These are phyloP conservation scores for Vitis hybrid DNA, from an alignment of 177 flowering plant genomes.

Conservation along the genomic window DNA sequence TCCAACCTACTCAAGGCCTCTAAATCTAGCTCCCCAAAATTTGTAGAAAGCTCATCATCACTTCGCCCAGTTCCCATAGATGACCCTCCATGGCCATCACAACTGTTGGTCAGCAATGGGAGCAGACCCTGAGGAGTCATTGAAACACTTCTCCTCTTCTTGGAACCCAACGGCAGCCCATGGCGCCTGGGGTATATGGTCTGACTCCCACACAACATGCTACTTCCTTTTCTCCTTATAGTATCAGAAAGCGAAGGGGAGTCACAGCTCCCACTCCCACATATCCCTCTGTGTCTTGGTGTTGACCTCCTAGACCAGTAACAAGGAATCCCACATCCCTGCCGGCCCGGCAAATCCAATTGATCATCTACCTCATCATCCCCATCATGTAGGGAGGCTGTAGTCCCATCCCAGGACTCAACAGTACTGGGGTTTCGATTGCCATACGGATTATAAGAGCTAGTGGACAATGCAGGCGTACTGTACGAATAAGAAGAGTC, in stretches of 20 bases:
- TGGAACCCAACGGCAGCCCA: slow-evolving; percentile 30
- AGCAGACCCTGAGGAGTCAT: slow-evolving; percentile 54
- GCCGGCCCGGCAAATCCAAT: slow-evolving; percentile 67
- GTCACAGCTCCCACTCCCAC: slow-evolving; percentile 68
- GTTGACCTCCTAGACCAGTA: slow-evolving; percentile 78
- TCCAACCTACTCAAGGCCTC: slow-evolving; percentile 93
- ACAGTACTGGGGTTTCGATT: slow-evolving; percentile 59
- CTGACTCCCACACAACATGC: slow-evolving; percentile 72
- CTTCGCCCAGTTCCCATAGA: slow-evolving; percentile 55
- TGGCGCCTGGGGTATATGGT: slow-evolving; percentile 38
- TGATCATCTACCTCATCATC: slow-evolving; percentile 65
- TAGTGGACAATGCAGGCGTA: slow-evolving; percentile 81
- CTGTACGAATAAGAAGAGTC: slow-evolving; percentile 71
- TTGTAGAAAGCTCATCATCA: slow-evolving; percentile 87
- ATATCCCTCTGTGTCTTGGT: slow-evolving; percentile 51
- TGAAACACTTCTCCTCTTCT: slow-evolving; percentile 39
- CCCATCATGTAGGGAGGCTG: slow-evolving; percentile 61
- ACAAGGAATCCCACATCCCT: slow-evolving; percentile 95
- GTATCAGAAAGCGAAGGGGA: slow-evolving; percentile 95
- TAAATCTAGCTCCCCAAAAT: slow-evolving; percentile 88
- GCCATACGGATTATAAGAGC: slow-evolving; percentile 52
- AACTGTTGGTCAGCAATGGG: slow-evolving; percentile 61
- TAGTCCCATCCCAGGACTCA: slow-evolving; percentile 80
- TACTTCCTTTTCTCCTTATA: slow-evolving; percentile 76
- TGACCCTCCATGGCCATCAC: slow-evolving; percentile 54